phyloP scores from a whole-genome alignment of 75 land plant species.

The Ceratopteris richardii region DNA sequence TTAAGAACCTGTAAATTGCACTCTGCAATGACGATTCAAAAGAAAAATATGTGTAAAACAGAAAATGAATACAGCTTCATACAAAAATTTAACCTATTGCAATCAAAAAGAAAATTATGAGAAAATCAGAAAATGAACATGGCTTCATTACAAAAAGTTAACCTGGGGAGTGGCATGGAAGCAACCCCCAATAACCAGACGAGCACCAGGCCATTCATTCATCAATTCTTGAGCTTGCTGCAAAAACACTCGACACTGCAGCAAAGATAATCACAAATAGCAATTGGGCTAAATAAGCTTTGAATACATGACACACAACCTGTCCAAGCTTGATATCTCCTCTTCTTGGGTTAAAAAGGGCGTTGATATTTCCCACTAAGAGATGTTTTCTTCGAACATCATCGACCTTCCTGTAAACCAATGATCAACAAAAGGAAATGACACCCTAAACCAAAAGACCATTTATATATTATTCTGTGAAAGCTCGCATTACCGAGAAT shows the following conservation, averaged over 20 bases:
- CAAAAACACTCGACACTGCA: slow-evolving; percentile 33
- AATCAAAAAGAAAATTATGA: no score
- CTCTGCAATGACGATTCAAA: slow-evolving; percentile 43
- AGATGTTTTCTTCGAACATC: slow-evolving; percentile 1
- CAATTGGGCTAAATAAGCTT: no score
- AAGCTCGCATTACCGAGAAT: no score
- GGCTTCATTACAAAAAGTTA: neutral
- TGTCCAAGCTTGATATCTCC: slow-evolving; percentile 94
- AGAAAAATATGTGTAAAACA: no score
- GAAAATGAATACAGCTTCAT: neutral
- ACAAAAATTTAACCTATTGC: no score
- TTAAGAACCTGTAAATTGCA: slow-evolving; percentile 43
- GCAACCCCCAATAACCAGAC: slow-evolving; percentile 68
- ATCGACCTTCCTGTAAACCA: no score
- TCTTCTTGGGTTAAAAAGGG: slow-evolving; percentile 87
- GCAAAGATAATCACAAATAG: no score
- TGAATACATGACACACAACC: no score
- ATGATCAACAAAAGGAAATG: no score
- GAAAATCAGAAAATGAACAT: neutral
- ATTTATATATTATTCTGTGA: no score
- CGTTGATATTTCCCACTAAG: slow-evolving; percentile 89
- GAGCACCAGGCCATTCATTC: slow-evolving; percentile 61
- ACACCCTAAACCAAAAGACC: no score
- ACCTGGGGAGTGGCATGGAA: slow-evolving; percentile 74
- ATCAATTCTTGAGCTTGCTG: slow-evolving; percentile 56